These are phyloP conservation scores for Penicillium sclerotiorum DNA, from an alignment of 2,329 filamentous ascomycete species.

Conservation along the genomic window DNA sequence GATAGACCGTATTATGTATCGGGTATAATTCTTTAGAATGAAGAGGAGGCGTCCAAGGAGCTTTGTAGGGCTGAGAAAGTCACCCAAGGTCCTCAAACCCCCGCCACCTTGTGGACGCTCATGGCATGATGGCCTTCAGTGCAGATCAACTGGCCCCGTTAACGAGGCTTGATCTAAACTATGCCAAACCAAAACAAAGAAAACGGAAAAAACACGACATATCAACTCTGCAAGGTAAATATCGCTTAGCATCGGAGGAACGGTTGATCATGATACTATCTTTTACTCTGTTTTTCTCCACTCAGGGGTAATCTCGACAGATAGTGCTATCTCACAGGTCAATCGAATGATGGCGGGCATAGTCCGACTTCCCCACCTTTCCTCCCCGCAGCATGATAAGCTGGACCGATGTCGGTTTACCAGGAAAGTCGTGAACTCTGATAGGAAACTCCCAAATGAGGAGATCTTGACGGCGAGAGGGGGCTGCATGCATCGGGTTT, in stretches of 20 bases:
- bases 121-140: too few relatives aligned
- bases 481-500: background rate
- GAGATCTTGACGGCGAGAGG: conserved; percentile 5
- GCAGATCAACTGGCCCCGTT: too few relatives aligned
- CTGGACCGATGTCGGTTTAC: conserved; percentile 10
- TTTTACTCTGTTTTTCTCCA: background rate
- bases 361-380: conserved; percentile 3
- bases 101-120: conserved; percentile 17
- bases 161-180: too few relatives aligned
- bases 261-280: background rate
- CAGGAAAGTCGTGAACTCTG: background rate
- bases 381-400: conserved; percentile 8
- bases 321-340: too few relatives aligned
- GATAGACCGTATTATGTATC: too few relatives aligned
- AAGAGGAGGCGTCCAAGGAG: background rate
- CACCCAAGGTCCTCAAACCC: conserved; percentile 26
- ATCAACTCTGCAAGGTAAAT: background rate
- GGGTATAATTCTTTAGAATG: too few relatives aligned
- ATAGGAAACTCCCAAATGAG: conserved; percentile 27
- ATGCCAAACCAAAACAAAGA: too few relatives aligned
- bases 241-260: conserved; percentile 3
- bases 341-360: too few relatives aligned
- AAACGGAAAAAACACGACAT: too few relatives aligned
- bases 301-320: too few relatives aligned
- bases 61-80: conserved; percentile 4